Evolutionary conservation across 2,329 filamentous ascomycete species (phyloP), one percentile per base, ranked within the genome.

Genomic region (Trichoderma harzianum): DNA sequence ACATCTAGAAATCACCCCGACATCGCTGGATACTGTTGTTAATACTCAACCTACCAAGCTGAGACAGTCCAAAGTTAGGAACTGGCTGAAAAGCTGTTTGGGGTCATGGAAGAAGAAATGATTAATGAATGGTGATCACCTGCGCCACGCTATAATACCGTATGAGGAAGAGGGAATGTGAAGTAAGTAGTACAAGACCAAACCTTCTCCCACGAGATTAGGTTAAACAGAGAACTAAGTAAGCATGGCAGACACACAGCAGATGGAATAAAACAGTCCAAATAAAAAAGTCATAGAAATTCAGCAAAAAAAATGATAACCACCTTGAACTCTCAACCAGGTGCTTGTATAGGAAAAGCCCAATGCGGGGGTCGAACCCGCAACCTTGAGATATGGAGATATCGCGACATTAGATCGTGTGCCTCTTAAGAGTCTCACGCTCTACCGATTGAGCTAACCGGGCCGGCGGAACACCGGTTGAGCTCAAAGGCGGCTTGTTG

Each of bases 381-480:
- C 84, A 86, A 83, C 84, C 85, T 86, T 86, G 39, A 43, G 39
- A 43, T 43, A 43, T 43, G 39, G 83, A 86, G 85, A 86, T 86
- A 43, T n/a, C 39, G 39, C 39, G 39, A 43, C 63, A 69, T 70
- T 53, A 72, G 67, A 72, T 66, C 71, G 70, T 70, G 71, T 72
- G 71, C 69, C 75, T 75, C 74, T 87, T 67, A 87, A 88, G 89
- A 91, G 89, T 90, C 89, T 90, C 86, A 90, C 88, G 89, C 88
- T 91, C 89, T 91, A 90, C 79, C 79, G 79, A 81, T 81, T 81
- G 79, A 81, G 79, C 79, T 81, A 81, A 79, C 79, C 79, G 77
- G 79, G 79, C 79, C 34, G 18, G 32, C 24, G 30, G 18, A 32
- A 16, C 55, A 58, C 55, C 26, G 55, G 28, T 58, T 32, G 55